Conservation (phyloP, 2,329 filamentous ascomycete genomes). For the Mollisia scopiformis region DNA sequence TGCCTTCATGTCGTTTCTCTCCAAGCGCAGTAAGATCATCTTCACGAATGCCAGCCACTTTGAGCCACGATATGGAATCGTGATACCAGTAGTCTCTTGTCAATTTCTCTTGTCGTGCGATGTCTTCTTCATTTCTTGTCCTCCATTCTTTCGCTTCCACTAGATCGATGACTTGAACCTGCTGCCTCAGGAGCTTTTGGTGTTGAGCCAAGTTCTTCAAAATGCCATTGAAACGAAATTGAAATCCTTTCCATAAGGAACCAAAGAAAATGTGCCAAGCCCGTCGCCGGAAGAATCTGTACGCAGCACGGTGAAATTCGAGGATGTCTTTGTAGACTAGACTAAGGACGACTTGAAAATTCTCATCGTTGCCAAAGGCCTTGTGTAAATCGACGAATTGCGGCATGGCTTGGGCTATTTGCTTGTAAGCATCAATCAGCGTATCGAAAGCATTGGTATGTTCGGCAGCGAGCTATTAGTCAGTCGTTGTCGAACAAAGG, state of each 20-base stretch:
- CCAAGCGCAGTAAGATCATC: slow-evolving; percentile 5
- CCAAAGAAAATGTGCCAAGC: slow-evolving; percentile 19
- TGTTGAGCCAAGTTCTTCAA: slow-evolving; percentile 12
- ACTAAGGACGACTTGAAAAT: slow-evolving; percentile 46
- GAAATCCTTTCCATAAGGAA: slow-evolving; percentile 19
- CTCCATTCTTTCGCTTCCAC: slow-evolving; percentile 13
- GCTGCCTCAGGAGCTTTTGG: slow-evolving; percentile 10
- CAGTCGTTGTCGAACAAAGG: neutral
- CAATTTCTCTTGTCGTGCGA: slow-evolving; percentile 2
- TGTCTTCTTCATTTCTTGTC: slow-evolving; percentile 2
- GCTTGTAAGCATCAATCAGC: slow-evolving; percentile 43
- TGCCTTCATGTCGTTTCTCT: slow-evolving; percentile 7
- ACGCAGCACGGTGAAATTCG: slow-evolving; percentile 49
- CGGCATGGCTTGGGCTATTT: slow-evolving; percentile 42
- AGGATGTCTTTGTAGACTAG: slow-evolving; percentile 52
- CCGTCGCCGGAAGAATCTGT: slow-evolving; percentile 44
- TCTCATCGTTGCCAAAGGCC: slow-evolving; percentile 34
- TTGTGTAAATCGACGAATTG: slow-evolving; percentile 41
- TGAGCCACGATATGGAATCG: slow-evolving; percentile 18
- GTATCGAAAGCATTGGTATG: slow-evolving; percentile 42
- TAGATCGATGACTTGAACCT: slow-evolving; percentile 9
- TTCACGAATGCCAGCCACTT: neutral
- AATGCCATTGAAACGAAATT: slow-evolving; percentile 13
- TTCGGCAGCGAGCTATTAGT: slow-evolving; percentile 12
- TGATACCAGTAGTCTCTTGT: slow-evolving; percentile 3